phyloP scores from a whole-genome alignment of 176 grass and related monocot species.

The Aegilops speltoides region DNA sequence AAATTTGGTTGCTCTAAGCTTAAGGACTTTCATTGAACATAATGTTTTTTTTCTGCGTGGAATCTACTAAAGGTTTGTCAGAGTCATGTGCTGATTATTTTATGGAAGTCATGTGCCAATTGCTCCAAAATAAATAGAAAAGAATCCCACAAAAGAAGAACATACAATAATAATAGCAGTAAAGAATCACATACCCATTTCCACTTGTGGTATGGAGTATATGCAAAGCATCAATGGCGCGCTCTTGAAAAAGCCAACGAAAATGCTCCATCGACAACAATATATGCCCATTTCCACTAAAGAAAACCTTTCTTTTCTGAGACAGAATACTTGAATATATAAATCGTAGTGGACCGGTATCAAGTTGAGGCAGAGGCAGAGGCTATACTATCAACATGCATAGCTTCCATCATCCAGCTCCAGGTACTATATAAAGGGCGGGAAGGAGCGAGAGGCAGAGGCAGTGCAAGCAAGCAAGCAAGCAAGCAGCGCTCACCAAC shows the following conservation, averaged over 20 bases:
- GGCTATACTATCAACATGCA: too few species aligned
- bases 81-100: too few species aligned
- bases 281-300: conserved; percentile 27
- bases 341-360: not conserved
- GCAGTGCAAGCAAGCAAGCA: too few species aligned
- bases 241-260: not conserved
- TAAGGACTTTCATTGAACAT: too few species aligned
- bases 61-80: too few species aligned
- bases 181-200: not conserved
- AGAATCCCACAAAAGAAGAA: too few species aligned
- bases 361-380: too few species aligned
- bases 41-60: too few species aligned
- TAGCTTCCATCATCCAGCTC: not conserved
- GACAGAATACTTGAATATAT: not conserved
- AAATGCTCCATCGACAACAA: not conserved
- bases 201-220: not conserved
- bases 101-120: too few species aligned
- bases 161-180: too few species aligned
- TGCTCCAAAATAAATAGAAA: too few species aligned
- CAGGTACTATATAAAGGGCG: not conserved
- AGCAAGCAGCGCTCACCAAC: not conserved
- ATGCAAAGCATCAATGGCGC: not conserved
- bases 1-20: too few species aligned
- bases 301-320: not conserved
- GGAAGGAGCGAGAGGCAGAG: not conserved